These are phyloP conservation scores for Amphichorda felina DNA, from an alignment of 2,329 filamentous ascomycete species.

Conservation along the genomic window DNA sequence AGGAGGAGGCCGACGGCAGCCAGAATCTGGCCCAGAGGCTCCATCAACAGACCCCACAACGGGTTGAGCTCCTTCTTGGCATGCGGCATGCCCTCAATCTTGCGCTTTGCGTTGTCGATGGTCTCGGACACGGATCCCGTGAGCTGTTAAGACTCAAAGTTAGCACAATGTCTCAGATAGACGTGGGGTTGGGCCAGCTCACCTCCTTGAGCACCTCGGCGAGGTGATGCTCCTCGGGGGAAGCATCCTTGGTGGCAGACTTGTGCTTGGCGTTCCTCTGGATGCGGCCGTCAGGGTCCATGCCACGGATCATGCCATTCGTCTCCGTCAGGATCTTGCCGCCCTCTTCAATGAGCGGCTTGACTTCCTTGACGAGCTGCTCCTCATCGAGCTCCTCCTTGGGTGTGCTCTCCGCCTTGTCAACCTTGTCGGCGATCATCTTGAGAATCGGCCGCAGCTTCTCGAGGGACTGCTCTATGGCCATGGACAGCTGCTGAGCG, in stretches of 20 bases:
- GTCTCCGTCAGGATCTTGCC: slow-evolving; percentile 72
- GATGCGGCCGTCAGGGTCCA: slow-evolving; percentile 83
- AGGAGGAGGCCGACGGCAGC: slow-evolving; percentile 78
- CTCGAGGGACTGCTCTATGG: slow-evolving; percentile 70
- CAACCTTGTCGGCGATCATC: slow-evolving; percentile 76
- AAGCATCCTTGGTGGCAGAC: slow-evolving; percentile 51
- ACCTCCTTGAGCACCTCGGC: slow-evolving; percentile 75
- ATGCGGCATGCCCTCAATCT: slow-evolving; percentile 83
- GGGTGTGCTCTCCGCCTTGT: slow-evolving; percentile 66
- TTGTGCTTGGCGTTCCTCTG: slow-evolving; percentile 76
- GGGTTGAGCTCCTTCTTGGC: slow-evolving; percentile 93
- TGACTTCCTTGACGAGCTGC: slow-evolving; percentile 73
- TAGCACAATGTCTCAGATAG: not conserved
- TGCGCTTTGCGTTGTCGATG: slow-evolving; percentile 80
- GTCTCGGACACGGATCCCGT: slow-evolving; percentile 70
- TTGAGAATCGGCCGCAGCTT: slow-evolving; percentile 77
- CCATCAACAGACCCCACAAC: slow-evolving; percentile 69
- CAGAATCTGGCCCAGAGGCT: slow-evolving; percentile 87
- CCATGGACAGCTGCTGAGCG: slow-evolving; percentile 60
- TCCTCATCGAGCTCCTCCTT: slow-evolving; percentile 88
- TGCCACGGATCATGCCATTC: slow-evolving; percentile 74
- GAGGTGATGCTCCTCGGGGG: slow-evolving; percentile 70
- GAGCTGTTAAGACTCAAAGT: slow-evolving; percentile 31
- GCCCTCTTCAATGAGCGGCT: slow-evolving; percentile 80
- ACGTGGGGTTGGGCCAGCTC: slow-evolving; percentile 7